A percentile compares a stretch with the other conserved stretches of the same genome.
These are phyloP conservation scores for Collybiopsis luxurians DNA, from an alignment of 768 basidiomycete species.

Conservation along the genomic window DNA sequence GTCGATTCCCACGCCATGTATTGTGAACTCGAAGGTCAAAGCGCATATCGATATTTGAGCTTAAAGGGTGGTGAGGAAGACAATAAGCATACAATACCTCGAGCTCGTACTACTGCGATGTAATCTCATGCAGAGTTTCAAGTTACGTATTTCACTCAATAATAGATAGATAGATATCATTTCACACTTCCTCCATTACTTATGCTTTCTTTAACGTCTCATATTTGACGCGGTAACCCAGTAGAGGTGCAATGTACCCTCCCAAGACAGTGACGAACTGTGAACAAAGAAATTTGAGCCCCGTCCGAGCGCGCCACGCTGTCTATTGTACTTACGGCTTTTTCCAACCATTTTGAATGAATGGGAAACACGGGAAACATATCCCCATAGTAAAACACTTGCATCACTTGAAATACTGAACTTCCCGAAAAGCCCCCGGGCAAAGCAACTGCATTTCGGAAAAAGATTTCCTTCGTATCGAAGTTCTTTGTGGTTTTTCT, in stretches of 20 bases:
- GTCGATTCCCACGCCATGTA: no score
- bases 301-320: no score
- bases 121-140: no score
- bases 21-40: no score
- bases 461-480: neutral
- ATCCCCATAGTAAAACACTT: neutral
- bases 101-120: no score
- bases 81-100: no score
- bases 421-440: neutral
- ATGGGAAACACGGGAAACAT: neutral
- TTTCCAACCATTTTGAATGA: neutral
- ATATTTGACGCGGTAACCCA: slow-evolving; percentile 1
- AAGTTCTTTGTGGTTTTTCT: neutral
- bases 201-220: neutral
- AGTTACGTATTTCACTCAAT: no score
- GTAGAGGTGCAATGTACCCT: neutral
- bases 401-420: neutral
- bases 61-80: no score
- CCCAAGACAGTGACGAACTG: neutral
- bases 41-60: no score
- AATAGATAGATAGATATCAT: no score
- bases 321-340: neutral
- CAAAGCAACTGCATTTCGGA: neutral
- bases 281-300: neutral
- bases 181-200: no score